Conservation (phyloP, 2,329 filamentous ascomycete species). For the Aureobasidium sp. region DNA sequence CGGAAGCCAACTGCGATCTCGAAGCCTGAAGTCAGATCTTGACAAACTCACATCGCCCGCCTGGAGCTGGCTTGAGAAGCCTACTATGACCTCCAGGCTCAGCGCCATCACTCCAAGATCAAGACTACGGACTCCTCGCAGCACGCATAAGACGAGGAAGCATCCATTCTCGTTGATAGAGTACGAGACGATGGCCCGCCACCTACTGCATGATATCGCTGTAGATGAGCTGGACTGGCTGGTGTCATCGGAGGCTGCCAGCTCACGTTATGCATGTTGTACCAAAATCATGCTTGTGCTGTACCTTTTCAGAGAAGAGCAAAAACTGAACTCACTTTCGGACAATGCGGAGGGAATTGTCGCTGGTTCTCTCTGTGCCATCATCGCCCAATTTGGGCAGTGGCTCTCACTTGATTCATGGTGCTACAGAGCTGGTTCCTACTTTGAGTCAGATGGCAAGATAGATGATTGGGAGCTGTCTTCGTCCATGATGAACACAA, state of each 20-base stretch:
- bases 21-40: neutral
- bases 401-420: conserved; percentile 73
- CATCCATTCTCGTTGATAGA: conserved; percentile 10
- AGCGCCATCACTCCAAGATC: conserved; percentile 8
- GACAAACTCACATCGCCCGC: neutral
- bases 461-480: conserved; percentile 31
- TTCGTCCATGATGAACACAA: conserved; percentile 25
- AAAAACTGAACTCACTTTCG: conserved; percentile 58
- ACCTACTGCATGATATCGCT: conserved; percentile 10
- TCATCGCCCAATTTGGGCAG: conserved; percentile 69
- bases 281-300: conserved; percentile 51
- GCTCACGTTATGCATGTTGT: conserved; percentile 32
- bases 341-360: neutral
- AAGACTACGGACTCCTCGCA: neutral
- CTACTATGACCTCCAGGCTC: neutral
- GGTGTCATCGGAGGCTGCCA: conserved; percentile 36
- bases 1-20: neutral
- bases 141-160: neutral
- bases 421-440: conserved; percentile 43
- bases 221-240: conserved; percentile 15
- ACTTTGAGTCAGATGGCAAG: conserved; percentile 54
- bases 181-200: conserved; percentile 14
- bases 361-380: conserved; percentile 47
- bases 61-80: conserved; percentile 5
- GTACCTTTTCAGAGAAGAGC: conserved; percentile 82